phyloP scores from a whole-genome alignment of 2,329 filamentous ascomycete genomes.

The Chrysoporthe austroafricana region DNA sequence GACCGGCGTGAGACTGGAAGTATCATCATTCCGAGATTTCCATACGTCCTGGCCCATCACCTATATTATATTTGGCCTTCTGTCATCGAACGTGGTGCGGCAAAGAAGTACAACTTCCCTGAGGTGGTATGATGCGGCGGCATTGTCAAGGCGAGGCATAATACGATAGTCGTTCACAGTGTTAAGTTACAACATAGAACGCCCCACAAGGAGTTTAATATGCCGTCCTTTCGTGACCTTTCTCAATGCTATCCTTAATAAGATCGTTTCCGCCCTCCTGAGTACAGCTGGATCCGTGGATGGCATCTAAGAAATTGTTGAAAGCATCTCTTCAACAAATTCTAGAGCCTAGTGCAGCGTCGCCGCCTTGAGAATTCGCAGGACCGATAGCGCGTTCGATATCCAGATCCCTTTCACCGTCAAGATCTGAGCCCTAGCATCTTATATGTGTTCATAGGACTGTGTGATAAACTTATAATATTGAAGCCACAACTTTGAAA shows the following conservation, averaged over 20 bases:
- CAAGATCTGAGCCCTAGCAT: conserved; percentile 8
- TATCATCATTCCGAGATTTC: conserved; percentile 38
- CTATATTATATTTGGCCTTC: conserved; percentile 39
- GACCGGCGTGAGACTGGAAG: conserved; percentile 35
- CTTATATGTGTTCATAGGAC: background rate
- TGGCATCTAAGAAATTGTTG: conserved; percentile 51
- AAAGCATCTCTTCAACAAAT: conserved; percentile 24
- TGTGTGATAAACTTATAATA: too few species aligned
- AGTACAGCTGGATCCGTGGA: conserved; percentile 52
- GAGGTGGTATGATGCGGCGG: background rate
- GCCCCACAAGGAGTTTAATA: conserved; percentile 34
- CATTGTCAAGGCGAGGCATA: background rate
- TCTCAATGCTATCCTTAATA: conserved; percentile 47
- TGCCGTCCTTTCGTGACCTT: conserved; percentile 33
- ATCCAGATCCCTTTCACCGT: conserved; percentile 23
- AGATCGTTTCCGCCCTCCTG: conserved; percentile 37
- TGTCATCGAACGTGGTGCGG: conserved; percentile 36
- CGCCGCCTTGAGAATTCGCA: conserved; percentile 27
- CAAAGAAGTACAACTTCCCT: conserved; percentile 39
- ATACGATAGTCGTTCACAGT: conserved; percentile 32
- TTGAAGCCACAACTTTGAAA: too few species aligned
- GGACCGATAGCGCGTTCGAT: conserved; percentile 19
- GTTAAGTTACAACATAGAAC: conserved; percentile 46
- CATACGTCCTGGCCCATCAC: conserved; percentile 36
- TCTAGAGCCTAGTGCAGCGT: conserved; percentile 31